Conservation (phyloP, 1,139 yeast genomes). For the Zygoascus sp. region DNA sequence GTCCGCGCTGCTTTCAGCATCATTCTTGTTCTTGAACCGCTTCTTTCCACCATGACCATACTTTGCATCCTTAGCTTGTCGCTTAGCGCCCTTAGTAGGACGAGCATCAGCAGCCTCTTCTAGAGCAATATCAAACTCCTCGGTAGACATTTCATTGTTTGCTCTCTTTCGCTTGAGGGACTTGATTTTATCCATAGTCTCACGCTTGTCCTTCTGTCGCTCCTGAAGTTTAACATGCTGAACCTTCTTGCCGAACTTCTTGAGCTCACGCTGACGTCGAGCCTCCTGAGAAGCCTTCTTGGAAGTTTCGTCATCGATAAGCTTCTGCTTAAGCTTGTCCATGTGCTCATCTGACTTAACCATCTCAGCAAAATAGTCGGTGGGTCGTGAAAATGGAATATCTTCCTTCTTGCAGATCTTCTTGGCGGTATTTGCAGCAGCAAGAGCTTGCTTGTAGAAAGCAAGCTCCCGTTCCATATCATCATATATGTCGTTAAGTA, state of each 20-base stretch:
- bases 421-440: slow-evolving; percentile 75
- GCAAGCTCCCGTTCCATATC: slow-evolving; percentile 86
- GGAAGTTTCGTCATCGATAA: slow-evolving; percentile 80
- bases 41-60: slow-evolving; percentile 73
- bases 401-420: slow-evolving; percentile 57
- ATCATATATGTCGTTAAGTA: slow-evolving; percentile 85
- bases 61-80: slow-evolving; percentile 65
- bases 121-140: slow-evolving; percentile 58
- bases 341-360: slow-evolving; percentile 96
- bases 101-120: slow-evolving; percentile 65
- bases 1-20: slow-evolving; percentile 69
- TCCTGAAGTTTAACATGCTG: slow-evolving; percentile 91
- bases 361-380: slow-evolving; percentile 98
- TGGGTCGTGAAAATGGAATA: slow-evolving; percentile 87
- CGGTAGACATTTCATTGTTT: slow-evolving; percentile 61
- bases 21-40: slow-evolving; percentile 67
- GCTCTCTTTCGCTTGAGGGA: slow-evolving; percentile 83
- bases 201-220: slow-evolving; percentile 91
- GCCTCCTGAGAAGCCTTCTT: slow-evolving; percentile 93
- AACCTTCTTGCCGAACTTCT: slow-evolving; percentile 97
- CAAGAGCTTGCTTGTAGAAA: slow-evolving; percentile 87
- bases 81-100: slow-evolving; percentile 49
- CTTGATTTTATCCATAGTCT: slow-evolving; percentile 84
- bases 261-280: slow-evolving; percentile 86
- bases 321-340: slow-evolving; percentile 84